Base-by-base conservation (phyloP, 1,284 basidiomycete species). In the Pseudozyma flocculosa region DNA sequence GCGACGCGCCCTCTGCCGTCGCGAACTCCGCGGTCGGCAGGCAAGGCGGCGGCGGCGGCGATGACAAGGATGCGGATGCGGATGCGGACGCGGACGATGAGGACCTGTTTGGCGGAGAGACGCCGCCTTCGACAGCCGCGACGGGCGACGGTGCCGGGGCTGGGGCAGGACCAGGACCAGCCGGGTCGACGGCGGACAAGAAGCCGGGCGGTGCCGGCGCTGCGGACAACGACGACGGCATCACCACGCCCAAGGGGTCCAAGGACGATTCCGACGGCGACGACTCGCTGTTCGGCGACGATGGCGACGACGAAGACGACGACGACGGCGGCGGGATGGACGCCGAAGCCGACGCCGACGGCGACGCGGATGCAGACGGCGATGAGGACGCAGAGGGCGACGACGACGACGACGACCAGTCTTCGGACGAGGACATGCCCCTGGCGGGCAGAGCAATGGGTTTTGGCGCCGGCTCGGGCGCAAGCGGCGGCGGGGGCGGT, bases 341-440 rank as follows among this genome's bases (percentile, higher is more conserved):
- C 29, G 57, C 37, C 2, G 69, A 70, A 34, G 61, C 48, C 15
- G 68, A 76, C 10, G 32, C 11, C 32, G 68, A 65, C 8, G 83
- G 83, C 22, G 52, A 53, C 22, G 52, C 26, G 50, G 79, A 63
- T 0, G 48, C 37, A 24, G 46, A 51, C 9, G 48, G 40, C n/a
- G n/a, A n/a, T n/a, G n/a, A n/a, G 15, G 21, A 39, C 21, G 24
- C 59, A 68, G 82, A 76, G 10, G 15, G 32, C 8, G 68, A 65
- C 10, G 83, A 84, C 8, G 68, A 65, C 10, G 83, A 84, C 51
- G 79, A 63, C 0, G 48, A 61, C 70, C 79, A 78, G 17, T 62
- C 53, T 8, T 57, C 57, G n/a, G 62, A 66, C 26, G 61, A 67
- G n/a, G 63, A 65, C 36, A 52, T 62, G 58, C 68, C 65, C 4